Evolutionary conservation across 164 flowering plant genomes (phyloP), one percentile per base, ranked within the genome.

Genomic region (Hamamelis virginiana): DNA sequence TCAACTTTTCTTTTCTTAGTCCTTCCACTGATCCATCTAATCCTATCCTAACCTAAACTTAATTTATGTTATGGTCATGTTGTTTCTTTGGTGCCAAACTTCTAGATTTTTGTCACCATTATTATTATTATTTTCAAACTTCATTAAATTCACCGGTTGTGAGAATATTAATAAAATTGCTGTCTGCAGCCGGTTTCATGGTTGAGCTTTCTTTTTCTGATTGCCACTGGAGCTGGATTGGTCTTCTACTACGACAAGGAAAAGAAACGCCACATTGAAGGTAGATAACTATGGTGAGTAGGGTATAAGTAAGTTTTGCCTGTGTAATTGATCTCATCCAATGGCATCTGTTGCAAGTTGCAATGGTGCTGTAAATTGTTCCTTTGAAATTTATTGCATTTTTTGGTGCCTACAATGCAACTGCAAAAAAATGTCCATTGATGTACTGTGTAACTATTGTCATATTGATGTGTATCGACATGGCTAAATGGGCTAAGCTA

Each of bases 141-240:
- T 60, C 28, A 38, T 43, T 38, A 2, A 11, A 16, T 41, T 38
- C 41, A n/a, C 48, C 23, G 1, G 22, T 41, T n/a, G 19, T 61
- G 61, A 13, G 12, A 26, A 43, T 21, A 48, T n/a, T 67, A 68
- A 26, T 25, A 13, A 11, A 15, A 8, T 52, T 38, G 62, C 38
- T n/a, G 38, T n/a, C 77, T 78, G 84, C 90, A 95, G 98, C 97
- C 97, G 61, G 89, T 95, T 69, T 87, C 98, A 19, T 95, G 98
- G 98, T 75, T 92, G 84, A 91, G 98, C 77, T 85, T 95, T 78
- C 69, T 89, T 52, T 80, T 95, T 79, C 83, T 95, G 80, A 64
- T 83, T 51, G 59, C 75, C 8, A 95, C 97, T 60, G 97, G 97
- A 74, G 94, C 85, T 15, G 95, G 97, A 66, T 41, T 95, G 41